Percentiles rank a stretch among this genome's conserved stretches.
phyloP scores from a whole-genome alignment of 192 early-diverging fungal species.

The Thoreauomyces humboldtii region DNA sequence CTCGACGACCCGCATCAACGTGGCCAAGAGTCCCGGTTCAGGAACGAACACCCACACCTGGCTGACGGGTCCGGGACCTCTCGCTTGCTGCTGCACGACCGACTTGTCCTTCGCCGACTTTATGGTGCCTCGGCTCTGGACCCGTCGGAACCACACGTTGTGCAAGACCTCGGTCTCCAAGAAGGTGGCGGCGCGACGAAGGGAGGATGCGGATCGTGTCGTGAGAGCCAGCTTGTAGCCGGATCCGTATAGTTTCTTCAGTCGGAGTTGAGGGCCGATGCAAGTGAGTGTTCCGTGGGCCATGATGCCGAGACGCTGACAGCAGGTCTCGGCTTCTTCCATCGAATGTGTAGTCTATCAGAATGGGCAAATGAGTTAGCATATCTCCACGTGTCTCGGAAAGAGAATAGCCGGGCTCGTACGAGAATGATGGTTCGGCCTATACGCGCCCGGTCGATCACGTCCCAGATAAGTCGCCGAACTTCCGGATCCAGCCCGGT shows the following conservation, averaged over 20 bases:
- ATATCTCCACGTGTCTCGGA: no score
- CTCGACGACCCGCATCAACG: slow-evolving; percentile 51
- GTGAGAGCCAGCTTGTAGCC: slow-evolving; percentile 67
- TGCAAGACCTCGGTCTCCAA: slow-evolving; percentile 31
- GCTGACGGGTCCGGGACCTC: slow-evolving; percentile 43
- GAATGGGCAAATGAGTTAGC: no score
- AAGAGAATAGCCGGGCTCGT: slow-evolving; percentile 50
- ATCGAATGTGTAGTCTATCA: slow-evolving; percentile 75
- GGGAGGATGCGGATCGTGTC: slow-evolving; percentile 32
- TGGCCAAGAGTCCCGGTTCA: slow-evolving; percentile 42
- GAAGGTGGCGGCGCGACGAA: slow-evolving; percentile 26
- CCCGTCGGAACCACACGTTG: neutral
- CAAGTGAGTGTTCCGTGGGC: slow-evolving; percentile 71
- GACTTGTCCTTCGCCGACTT: neutral
- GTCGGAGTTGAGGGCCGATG: slow-evolving; percentile 56
- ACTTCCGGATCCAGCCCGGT: slow-evolving; percentile 75
- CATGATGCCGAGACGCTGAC: slow-evolving; percentile 76
- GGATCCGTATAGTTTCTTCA: slow-evolving; percentile 70
- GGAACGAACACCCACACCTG: slow-evolving; percentile 55
- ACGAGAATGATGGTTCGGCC: slow-evolving; percentile 61
- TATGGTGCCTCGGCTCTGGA: neutral
- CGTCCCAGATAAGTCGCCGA: slow-evolving; percentile 72
- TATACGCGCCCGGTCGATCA: slow-evolving; percentile 56
- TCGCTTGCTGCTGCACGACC: neutral
- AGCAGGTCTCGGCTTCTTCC: slow-evolving; percentile 81